A percentile compares a stretch with the other conserved stretches of the same genome.
Conservation (phyloP, 2,329 filamentous ascomycete genomes). For the Alternaria infectoria region DNA sequence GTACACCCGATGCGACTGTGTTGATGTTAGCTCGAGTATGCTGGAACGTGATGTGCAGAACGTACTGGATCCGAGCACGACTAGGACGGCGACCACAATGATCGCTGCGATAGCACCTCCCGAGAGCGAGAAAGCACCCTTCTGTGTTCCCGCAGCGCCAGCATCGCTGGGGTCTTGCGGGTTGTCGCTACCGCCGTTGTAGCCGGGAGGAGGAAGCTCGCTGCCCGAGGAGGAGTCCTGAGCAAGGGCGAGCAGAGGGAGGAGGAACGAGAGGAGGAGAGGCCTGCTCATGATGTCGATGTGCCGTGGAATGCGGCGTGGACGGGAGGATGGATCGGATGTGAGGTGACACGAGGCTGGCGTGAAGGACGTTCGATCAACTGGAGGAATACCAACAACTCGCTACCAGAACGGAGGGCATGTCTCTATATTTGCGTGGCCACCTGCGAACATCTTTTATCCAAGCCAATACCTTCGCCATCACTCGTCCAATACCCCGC, state of each 20-base stretch:
- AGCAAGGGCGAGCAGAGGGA: constrained; percentile 38
- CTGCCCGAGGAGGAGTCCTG: constrained; percentile 29
- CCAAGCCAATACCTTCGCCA: constrained; percentile 29
- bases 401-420: constrained; percentile 31
- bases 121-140: constrained; percentile 68
- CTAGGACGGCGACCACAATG: constrained; percentile 72
- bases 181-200: constrained; percentile 48
- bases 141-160: constrained; percentile 70
- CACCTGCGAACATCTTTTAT: constrained; percentile 24
- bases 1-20: constrained; percentile 66
- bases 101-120: constrained; percentile 76
- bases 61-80: constrained; percentile 70
- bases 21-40: constrained; percentile 14
- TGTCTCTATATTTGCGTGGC: constrained; percentile 45
- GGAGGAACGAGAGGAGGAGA: constrained; percentile 31
- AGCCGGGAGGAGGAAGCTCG: constrained; percentile 35
- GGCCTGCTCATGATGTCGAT: constrained; percentile 34
- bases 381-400: constrained; percentile 31
- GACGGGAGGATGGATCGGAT: constrained; percentile 21
- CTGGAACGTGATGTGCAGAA: constrained; percentile 6
- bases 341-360: constrained; percentile 39
- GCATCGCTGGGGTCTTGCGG: constrained; percentile 49
- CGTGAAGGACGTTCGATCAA: constrained; percentile 40
- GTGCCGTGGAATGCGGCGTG: constrained; percentile 17
- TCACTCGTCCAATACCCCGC: constrained; percentile 32